Conservation (phyloP, 148 eudicot species). For the Cornus suecica region DNA sequence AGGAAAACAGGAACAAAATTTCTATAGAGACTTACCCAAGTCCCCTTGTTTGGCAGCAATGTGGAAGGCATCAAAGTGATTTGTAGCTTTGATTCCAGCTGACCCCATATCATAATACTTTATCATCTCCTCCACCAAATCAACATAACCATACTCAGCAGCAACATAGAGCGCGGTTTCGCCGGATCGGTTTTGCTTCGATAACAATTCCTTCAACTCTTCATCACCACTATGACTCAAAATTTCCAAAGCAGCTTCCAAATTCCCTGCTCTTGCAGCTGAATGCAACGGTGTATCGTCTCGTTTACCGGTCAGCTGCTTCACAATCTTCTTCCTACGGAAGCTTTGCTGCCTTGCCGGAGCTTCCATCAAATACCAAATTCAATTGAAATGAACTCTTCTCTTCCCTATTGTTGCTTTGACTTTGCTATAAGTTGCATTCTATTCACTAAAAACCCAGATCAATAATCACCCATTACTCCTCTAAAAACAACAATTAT, state of each 20-base stretch:
- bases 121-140: conserved; percentile 40
- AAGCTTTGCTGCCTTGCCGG: conserved; percentile 34
- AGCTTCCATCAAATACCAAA: conserved; percentile 21
- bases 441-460: not conserved
- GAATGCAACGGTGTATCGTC: conserved; percentile 49
- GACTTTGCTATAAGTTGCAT: not conserved
- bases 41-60: conserved; percentile 56
- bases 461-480: not conserved
- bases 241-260: conserved; percentile 30
- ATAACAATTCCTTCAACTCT: conserved; percentile 33
- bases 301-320: conserved; percentile 42
- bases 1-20: too few species aligned
- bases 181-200: conserved; percentile 47
- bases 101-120: conserved; percentile 36
- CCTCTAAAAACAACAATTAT: not conserved
- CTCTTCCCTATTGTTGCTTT: not conserved
- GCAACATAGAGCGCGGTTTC: conserved; percentile 59
- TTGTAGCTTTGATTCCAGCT: conserved; percentile 46
- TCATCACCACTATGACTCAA: conserved; percentile 25
- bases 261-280: conserved; percentile 44
- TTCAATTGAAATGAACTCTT: not conserved
- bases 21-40: conserved; percentile 30
- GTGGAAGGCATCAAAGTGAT: conserved; percentile 59
- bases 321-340: conserved; percentile 35
- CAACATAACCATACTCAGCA: conserved; percentile 42